Base-by-base conservation (phyloP, 495 filamentous ascomycete species). In the Aspergillus olivimuriae region DNA sequence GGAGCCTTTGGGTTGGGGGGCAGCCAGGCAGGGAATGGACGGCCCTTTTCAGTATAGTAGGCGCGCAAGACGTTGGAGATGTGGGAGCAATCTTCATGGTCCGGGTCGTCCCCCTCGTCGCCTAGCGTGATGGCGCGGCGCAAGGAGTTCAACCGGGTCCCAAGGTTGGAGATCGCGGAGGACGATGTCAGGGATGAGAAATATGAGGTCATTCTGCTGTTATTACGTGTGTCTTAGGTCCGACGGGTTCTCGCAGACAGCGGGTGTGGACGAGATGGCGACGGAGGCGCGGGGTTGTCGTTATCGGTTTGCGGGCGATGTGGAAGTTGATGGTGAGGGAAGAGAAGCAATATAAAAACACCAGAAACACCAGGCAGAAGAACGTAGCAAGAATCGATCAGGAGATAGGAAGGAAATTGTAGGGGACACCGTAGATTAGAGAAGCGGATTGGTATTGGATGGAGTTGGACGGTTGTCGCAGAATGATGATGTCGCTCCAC, bases 31-130 rank as follows among this genome's bases (percentile, higher is more conserved):
- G 92, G 92, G 56, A 88, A 88, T 0, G 84, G 77, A 12, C 82
- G 80, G 48, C 82, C 82, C 54, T 94, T 94, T 58, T 97, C 92
- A 26, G 69, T 79, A 70, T 98, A 98, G 74, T 97, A 95, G 44
- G 81, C 84, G 40, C 92, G 85, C n/a, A 98, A 81, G 11, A 94
- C 90, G 58, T 90, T 85, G 66, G 87, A 91, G 58, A 98, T 82
- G 68, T 95, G 89, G 1, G 89, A 90, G 70, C 92, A 85, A 67
- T 95, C 89, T 68, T 94, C 89, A 44, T 88, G 92, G 56, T 96
- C 90, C 48, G 74, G 71, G 53, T 75, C 70, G 54, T 74, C 70
- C 20, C 86, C 86, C 68, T 95, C 90, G 44, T 81, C 75, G 61
- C 94, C 90, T 55, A 81, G 75, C 43, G 89, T 82, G 61, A 92